Conservation (phyloP, 2,329 filamentous ascomycete genomes). For the Colletotrichum sublineola region DNA sequence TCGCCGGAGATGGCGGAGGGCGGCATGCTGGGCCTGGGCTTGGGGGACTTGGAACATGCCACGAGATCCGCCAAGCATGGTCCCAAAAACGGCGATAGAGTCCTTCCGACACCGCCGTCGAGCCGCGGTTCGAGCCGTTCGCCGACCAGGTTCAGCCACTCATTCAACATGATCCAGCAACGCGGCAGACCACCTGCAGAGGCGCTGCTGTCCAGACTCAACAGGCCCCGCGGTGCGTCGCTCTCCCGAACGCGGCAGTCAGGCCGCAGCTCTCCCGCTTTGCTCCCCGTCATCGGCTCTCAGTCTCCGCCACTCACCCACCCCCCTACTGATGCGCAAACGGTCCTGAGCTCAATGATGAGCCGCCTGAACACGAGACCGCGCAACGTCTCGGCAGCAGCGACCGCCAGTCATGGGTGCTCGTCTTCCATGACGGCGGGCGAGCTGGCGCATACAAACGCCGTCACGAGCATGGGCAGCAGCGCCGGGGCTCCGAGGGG, state of each 20-base stretch:
- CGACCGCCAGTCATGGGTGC: slow-evolving; percentile 20
- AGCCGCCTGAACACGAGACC: slow-evolving; percentile 51
- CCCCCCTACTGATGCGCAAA: slow-evolving; percentile 30
- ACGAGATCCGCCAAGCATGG: slow-evolving; percentile 22
- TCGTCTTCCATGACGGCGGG: slow-evolving; percentile 31
- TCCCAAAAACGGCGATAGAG: slow-evolving; percentile 11
- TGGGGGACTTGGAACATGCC: neutral
- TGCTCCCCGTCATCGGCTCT: slow-evolving; percentile 42
- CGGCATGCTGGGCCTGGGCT: neutral
- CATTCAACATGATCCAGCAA: neutral
- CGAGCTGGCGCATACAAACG: slow-evolving; percentile 9
- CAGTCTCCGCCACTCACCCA: slow-evolving; percentile 47
- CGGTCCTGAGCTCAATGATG: slow-evolving; percentile 51
- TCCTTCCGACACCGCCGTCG: slow-evolving; percentile 50
- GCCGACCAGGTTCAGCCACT: slow-evolving; percentile 43
- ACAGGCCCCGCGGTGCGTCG: slow-evolving; percentile 23
- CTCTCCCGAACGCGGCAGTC: slow-evolving; percentile 10
- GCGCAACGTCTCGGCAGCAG: slow-evolving; percentile 43
- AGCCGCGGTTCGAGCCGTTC: slow-evolving; percentile 51
- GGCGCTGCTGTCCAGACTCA: slow-evolving; percentile 38
- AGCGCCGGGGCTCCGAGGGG: slow-evolving; percentile 15
- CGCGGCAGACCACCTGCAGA: slow-evolving; percentile 37
- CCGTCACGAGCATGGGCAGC: slow-evolving; percentile 23
- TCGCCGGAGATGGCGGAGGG: slow-evolving; percentile 22
- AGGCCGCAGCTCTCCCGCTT: slow-evolving; percentile 6